phyloP scores from a whole-genome alignment of 2,329 filamentous ascomycete species.

The Aspergillus neoniger region DNA sequence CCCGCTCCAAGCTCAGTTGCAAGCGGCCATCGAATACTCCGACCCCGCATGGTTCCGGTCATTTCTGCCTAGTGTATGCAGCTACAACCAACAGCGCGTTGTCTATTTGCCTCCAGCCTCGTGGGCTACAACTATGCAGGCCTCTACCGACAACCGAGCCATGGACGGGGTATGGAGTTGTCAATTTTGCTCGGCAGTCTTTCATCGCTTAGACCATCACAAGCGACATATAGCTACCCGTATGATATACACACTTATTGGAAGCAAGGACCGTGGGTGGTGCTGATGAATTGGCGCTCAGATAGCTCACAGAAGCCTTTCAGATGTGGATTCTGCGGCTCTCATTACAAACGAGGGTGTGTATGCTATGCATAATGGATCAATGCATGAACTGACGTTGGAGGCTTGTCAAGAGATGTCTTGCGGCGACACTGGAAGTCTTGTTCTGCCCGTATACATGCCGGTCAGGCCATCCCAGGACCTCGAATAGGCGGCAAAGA shows the following conservation, averaged over 20 bases:
- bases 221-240: constrained; percentile 29
- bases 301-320: constrained; percentile 24
- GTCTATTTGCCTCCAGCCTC: not conserved
- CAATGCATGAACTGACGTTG: not conserved
- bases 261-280: not conserved
- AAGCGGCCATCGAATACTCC: not conserved
- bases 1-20: not conserved
- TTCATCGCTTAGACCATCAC: constrained; percentile 30
- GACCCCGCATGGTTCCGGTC: not conserved
- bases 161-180: constrained; percentile 24
- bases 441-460: constrained; percentile 25
- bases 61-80: not conserved
- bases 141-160: constrained; percentile 4
- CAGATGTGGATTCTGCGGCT: constrained; percentile 28
- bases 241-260: constrained; percentile 14
- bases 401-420: constrained; percentile 21
- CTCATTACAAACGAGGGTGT: constrained; percentile 30
- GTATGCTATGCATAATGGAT: constrained; percentile 7
- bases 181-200: constrained; percentile 26
- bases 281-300: constrained; percentile 8
- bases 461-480: constrained; percentile 25
- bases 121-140: not conserved
- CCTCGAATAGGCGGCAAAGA: constrained; percentile 28
- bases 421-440: constrained; percentile 33
- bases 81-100: not conserved